These are phyloP conservation scores for Phytophthora meadii DNA, from an alignment of 352 stramenopile species.

Conservation along the genomic window DNA sequence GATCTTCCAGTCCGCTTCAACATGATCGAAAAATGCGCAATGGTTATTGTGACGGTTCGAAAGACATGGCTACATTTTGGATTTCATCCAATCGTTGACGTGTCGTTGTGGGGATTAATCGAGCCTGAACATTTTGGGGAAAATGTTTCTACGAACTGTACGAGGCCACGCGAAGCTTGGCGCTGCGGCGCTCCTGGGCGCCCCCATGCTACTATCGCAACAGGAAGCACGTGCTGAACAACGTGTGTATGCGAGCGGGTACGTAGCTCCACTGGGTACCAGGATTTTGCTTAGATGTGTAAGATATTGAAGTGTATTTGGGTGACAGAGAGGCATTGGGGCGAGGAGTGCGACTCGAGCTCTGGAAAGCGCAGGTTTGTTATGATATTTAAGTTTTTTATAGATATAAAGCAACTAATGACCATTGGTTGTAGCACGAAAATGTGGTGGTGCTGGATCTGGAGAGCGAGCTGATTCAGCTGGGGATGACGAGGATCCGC, in stretches of 20 bases:
- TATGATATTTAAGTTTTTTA: not conserved
- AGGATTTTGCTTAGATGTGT: not conserved
- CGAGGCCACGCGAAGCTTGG: constrained; percentile 43
- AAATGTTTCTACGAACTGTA: constrained; percentile 56
- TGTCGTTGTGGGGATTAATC: constrained; percentile 13
- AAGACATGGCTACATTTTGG: constrained; percentile 25
- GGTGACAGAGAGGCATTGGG: constrained; percentile 72
- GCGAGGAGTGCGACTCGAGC: constrained; percentile 79
- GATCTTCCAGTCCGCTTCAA: constrained; percentile 17
- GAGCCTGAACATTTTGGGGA: constrained; percentile 18
- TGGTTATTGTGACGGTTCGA: constrained; percentile 17
- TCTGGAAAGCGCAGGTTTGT: constrained; percentile 86
- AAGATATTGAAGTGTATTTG: constrained; percentile 17
- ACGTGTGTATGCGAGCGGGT: constrained; percentile 80
- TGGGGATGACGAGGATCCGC: constrained; percentile 82
- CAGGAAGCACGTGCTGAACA: constrained; percentile 48
- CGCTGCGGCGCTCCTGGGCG: constrained; percentile 44
- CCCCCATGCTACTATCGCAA: constrained; percentile 43
- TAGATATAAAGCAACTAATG: not conserved
- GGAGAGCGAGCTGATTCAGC: constrained; percentile 86
- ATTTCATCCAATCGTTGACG: constrained; percentile 24
- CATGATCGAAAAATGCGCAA: not conserved
- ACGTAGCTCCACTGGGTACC: not conserved
- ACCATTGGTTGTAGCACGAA: constrained; percentile 60
- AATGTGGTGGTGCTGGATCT: constrained; percentile 88